A percentile compares a stretch with the other conserved stretches of the same genome.
phyloP scores from a whole-genome alignment of 805 yeast genomes.

The Candida oleophila region DNA sequence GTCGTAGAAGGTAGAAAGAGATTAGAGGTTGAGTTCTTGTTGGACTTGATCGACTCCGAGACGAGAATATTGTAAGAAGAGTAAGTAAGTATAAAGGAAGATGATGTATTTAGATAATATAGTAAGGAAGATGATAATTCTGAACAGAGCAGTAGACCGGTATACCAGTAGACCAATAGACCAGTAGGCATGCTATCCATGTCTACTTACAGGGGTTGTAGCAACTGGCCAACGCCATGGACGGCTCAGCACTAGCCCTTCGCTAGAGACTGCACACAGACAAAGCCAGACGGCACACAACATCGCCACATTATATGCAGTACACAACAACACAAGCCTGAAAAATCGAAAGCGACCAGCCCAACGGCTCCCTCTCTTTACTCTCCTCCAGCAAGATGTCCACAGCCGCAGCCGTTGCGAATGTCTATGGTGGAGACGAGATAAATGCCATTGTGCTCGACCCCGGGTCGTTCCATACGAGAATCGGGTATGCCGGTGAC shows the following conservation, averaged over 20 bases:
- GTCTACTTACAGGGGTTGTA: no score
- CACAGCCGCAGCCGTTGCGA: conserved; percentile 15
- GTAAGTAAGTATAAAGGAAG: not conserved
- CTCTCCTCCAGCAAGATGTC: conserved; percentile 16
- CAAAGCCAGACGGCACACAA: no score
- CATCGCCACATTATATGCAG: no score
- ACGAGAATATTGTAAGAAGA: conserved; percentile 36
- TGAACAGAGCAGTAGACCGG: no score
- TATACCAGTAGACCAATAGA: no score
- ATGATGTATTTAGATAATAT: not conserved
- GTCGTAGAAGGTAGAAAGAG: conserved; percentile 84
- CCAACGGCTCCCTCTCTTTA: not conserved
- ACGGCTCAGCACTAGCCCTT: no score
- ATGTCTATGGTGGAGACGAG: conserved; percentile 60
- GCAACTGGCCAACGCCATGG: no score
- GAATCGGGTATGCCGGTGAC: conserved; percentile 91
- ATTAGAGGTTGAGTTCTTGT: conserved; percentile 80
- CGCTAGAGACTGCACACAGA: no score
- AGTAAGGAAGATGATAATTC: not conserved
- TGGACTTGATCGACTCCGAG: conserved; percentile 67
- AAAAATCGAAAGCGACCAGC: not conserved
- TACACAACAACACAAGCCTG: not conserved
- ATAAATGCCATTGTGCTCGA: conserved; percentile 88
- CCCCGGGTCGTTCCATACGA: conserved; percentile 81
- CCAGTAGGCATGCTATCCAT: no score